Evolutionary conservation across 1,284 basidiomycete genomes (phyloP), one percentile per base, ranked within the genome.

Genomic region (Malassezia sp.): DNA sequence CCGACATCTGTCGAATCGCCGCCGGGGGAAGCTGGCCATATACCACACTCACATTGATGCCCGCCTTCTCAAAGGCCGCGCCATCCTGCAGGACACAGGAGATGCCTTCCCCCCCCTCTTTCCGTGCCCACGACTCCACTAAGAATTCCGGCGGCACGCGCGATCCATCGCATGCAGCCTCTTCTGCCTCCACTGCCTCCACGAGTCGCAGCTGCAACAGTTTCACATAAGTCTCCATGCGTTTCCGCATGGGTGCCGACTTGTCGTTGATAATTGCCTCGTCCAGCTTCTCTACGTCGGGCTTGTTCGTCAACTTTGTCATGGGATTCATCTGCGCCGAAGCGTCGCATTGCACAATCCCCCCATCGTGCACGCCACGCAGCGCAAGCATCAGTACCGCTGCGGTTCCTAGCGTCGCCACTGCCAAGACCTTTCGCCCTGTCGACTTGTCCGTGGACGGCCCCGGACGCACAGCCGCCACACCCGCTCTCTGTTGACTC

Each of bases 41-140:
- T 1, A 96, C 86, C 64, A 96, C 76, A 22, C 84, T 87, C 60
- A 96, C 84, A 73, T 95, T 96, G 45, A 96, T 88, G 2, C 93
- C 93, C 2, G 84, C 91, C 72, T 97, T 97, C 71, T 97, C 91
- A 59, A 97, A 82, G 15, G 86, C 76, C 27, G 67, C 64, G 1
- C 83, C 80, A 30, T 78, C 75, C 12, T 84, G 77, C 60, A 96
- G 81, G 12, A 93, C 84, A 70, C 86, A 91, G 1, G 87, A 90
- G 48, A 81, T 78, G 12, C 91, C 91, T 45, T 79, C 78, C 1
- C 90, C 90, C 3, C 90, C 89, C 55, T 86, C 76, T 15, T 82
- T 71, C 39, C 91, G 79, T 39, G 80, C 71, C 90, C 91, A 91
- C 27, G 79, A 75, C 72, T 96, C 91, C 36, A 84, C 82, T 56